Conservation (phyloP, 305 asterid genomes). For the Rubia tinctorum region DNA sequence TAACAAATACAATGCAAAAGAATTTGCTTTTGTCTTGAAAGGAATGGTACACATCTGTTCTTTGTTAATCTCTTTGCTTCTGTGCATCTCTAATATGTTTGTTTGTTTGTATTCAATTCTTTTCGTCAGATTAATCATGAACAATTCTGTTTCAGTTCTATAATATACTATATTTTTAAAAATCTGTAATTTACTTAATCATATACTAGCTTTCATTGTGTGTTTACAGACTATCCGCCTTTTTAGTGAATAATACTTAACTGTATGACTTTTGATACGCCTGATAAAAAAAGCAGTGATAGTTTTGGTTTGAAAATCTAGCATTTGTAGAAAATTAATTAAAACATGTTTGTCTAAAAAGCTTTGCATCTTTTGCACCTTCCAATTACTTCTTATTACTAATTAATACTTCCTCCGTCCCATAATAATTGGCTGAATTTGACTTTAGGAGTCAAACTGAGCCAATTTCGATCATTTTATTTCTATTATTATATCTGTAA, state of each 20-base stretch:
- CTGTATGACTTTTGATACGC: not conserved
- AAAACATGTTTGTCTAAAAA: not conserved
- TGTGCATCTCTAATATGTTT: not conserved
- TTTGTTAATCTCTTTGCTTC: not conserved
- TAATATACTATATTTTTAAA: not conserved
- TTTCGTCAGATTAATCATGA: not conserved
- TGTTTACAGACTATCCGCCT: not conserved
- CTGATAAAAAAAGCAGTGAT: not conserved
- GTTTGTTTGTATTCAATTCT: not conserved
- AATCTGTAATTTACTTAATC: not conserved
- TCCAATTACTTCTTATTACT: not conserved
- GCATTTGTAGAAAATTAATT: not conserved
- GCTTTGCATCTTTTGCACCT: not conserved
- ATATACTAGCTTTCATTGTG: not conserved
- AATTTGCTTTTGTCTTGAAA: constrained; percentile 82
- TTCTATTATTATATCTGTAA: too few relatives aligned
- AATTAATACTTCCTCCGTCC: too few relatives aligned
- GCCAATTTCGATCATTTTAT: too few relatives aligned
- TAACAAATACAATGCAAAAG: constrained; percentile 74
- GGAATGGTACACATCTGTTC: constrained; percentile 67
- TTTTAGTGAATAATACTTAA: not conserved
- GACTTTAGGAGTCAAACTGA: too few relatives aligned
- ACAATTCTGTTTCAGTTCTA: not conserved
- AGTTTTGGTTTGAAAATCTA: not conserved
- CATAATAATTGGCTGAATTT: too few relatives aligned